phyloP scores from a whole-genome alignment of 371 early-diverging fungal genomes.

The Mortierella sp. region DNA sequence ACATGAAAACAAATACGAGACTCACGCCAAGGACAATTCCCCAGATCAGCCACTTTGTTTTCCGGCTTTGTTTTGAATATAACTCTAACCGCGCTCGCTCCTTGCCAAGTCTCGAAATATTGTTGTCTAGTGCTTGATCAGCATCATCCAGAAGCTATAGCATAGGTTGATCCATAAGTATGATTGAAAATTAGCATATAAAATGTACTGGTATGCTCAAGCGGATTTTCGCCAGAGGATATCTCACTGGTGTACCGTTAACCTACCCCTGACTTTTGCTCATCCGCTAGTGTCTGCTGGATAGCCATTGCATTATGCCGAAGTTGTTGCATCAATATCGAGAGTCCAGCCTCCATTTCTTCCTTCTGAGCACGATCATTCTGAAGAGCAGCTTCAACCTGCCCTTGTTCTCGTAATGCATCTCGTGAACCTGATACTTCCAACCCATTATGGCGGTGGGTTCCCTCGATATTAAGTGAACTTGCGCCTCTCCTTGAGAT shows the following conservation, averaged over 20 bases:
- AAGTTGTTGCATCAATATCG: slow-evolving; percentile 44
- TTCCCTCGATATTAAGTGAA: background rate
- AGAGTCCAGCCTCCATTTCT: slow-evolving; percentile 48
- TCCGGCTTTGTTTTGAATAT: slow-evolving; percentile 56
- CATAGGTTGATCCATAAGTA: background rate
- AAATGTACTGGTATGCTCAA: background rate
- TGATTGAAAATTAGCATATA: too few species aligned
- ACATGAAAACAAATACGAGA: slow-evolving; percentile 55
- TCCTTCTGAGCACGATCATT: slow-evolving; percentile 51
- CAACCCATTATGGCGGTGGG: background rate
- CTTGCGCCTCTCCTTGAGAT: background rate
- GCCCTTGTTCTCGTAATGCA: slow-evolving; percentile 21
- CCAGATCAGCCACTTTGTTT: slow-evolving; percentile 61
- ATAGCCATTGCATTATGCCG: slow-evolving; percentile 50
- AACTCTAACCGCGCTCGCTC: slow-evolving; percentile 49
- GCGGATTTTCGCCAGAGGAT: too few species aligned
- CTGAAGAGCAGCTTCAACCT: slow-evolving; percentile 46
- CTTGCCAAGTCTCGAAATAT: slow-evolving; percentile 55
- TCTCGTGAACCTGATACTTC: slow-evolving; percentile 6
- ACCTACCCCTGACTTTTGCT: slow-evolving; percentile 42
- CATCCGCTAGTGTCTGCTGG: slow-evolving; percentile 40
- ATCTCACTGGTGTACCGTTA: background rate
- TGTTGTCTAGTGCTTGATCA: slow-evolving; percentile 49
- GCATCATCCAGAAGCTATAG: slow-evolving; percentile 53
- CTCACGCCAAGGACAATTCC: slow-evolving; percentile 56